Percentiles rank a stretch among this genome's conserved stretches.
Evolutionary conservation across 2,329 filamentous ascomycete genomes (phyloP).

Genomic region (Madurella mycetomatis): DNA sequence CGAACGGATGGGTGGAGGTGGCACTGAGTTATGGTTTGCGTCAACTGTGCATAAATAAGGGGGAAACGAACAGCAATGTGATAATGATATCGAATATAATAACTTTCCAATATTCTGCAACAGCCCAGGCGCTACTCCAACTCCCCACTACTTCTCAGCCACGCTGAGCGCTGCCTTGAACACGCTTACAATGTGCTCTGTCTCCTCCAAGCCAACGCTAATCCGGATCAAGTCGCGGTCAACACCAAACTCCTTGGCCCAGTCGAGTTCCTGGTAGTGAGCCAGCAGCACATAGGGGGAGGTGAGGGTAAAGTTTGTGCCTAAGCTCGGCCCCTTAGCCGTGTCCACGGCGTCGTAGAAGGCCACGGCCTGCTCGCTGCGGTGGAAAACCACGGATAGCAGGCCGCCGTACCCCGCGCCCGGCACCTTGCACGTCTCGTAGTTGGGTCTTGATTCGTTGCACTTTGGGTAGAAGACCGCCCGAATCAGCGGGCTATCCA

Average conservation of each 20-base stretch:
- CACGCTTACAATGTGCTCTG: constrained; percentile 55
- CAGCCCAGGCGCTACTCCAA: not conserved
- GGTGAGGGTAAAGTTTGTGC: constrained; percentile 92
- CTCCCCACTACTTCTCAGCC: constrained; percentile 33
- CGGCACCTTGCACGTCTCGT: constrained; percentile 71
- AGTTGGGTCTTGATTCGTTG: constrained; percentile 63
- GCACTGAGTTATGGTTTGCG: too few relatives aligned
- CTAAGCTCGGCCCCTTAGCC: constrained; percentile 88
- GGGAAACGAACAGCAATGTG: too few relatives aligned
- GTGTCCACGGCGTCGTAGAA: constrained; percentile 87
- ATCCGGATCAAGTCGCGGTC: constrained; percentile 76
- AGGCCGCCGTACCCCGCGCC: constrained; percentile 85
- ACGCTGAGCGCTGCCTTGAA: constrained; percentile 68
- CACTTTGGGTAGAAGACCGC: constrained; percentile 83
- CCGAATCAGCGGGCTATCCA: constrained; percentile 60
- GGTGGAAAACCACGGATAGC: constrained; percentile 76
- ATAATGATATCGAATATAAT: too few relatives aligned
- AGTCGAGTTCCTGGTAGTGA: constrained; percentile 88
- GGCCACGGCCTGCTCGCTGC: constrained; percentile 62
- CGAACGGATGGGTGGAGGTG: too few relatives aligned
- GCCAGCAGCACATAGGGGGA: constrained; percentile 89
- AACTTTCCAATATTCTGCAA: not conserved
- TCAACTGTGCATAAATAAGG: too few relatives aligned
- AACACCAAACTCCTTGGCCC: constrained; percentile 78
- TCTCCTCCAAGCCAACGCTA: constrained; percentile 85